Conservation (phyloP, 345 rosid genomes). For the Erucastrum elatum region DNA sequence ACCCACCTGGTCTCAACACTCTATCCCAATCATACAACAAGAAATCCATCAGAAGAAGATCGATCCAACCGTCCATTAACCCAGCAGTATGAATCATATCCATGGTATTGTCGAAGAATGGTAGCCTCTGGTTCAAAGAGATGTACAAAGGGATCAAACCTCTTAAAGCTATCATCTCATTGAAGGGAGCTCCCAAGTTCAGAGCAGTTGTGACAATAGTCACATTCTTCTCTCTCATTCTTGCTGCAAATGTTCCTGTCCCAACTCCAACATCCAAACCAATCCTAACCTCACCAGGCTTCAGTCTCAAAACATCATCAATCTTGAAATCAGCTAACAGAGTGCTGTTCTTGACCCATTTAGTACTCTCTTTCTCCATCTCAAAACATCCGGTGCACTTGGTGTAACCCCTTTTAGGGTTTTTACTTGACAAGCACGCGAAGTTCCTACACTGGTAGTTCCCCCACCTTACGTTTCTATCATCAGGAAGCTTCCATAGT, state of each 20-base stretch:
- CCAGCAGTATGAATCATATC: slow-evolving; percentile 78
- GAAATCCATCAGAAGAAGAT: slow-evolving; percentile 73
- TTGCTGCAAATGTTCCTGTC: slow-evolving; percentile 83
- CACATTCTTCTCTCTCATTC: slow-evolving; percentile 79
- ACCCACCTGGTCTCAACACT: slow-evolving; percentile 78
- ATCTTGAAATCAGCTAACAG: slow-evolving; percentile 57
- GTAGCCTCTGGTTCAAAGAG: slow-evolving; percentile 81
- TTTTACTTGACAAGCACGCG: slow-evolving; percentile 56
- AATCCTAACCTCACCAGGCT: slow-evolving; percentile 65
- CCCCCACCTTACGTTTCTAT: slow-evolving; percentile 78
- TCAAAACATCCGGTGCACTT: slow-evolving; percentile 83
- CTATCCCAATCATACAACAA: slow-evolving; percentile 87
- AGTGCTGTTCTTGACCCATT: slow-evolving; percentile 63
- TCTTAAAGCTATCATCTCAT: slow-evolving; percentile 76
- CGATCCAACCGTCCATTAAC: slow-evolving; percentile 84
- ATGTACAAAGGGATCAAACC: slow-evolving; percentile 71
- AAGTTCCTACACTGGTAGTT: slow-evolving; percentile 77
- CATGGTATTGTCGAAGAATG: slow-evolving; percentile 86
- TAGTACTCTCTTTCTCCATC: slow-evolving; percentile 76
- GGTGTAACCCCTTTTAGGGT: slow-evolving; percentile 67
- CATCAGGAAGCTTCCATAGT: slow-evolving; percentile 79
- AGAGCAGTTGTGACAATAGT: slow-evolving; percentile 73
- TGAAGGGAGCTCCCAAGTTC: slow-evolving; percentile 91
- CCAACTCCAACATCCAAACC: slow-evolving; percentile 76
- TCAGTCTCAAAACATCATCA: slow-evolving; percentile 55